Base-by-base conservation (phyloP, 2,329 filamentous ascomycete species). In the Piedraia hortae region DNA sequence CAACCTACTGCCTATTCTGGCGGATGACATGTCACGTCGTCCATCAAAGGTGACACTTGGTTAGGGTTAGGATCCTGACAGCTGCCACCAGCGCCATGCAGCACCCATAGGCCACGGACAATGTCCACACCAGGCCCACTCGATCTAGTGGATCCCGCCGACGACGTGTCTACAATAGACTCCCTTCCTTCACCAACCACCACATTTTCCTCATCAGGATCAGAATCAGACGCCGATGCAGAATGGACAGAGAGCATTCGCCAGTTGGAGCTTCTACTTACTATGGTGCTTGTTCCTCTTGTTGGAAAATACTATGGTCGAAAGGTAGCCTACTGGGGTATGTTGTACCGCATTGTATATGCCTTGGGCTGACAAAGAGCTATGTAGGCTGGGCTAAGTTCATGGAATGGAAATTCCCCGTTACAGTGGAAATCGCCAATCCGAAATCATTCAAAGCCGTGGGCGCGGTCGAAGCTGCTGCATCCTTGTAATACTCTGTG, bases 301-400 rank as follows among this genome's bases (percentile, higher is more conserved):
- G 54, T 77, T 34, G 85, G 85, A 27, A 97, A 93, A 49, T 93
- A 78, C 49, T 64, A 91, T 45, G 85, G 85, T 20, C 62, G 85
- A 44, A 88, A 77, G 47, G 88, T 80, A 52, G 82, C 82, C 27
- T 91, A 89, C 43, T 91, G 78, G 75, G 77, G 82, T 91, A 57
- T 17, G 7, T 17, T 10, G 7, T 43, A 26, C 41, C 19, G 10
- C 6, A 18, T 15, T 5, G 16, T 17, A 10, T 17, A 10, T 7
- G 16, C 7, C 10, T 17, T 17, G 16, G 16, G 16, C 10, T 17
- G 16, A 17, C 10, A 10, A 7, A 10, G 9, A 8, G 10, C 1
- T n/a, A 3, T 28, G 19, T 34, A 90, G 80, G 77, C 34, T 91
- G 82, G 80, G 70, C 68, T 11, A 67, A 70, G 38, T 88, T 78